phyloP scores from a whole-genome alignment of 495 filamentous ascomycete species.

The Penicillium canariense region DNA sequence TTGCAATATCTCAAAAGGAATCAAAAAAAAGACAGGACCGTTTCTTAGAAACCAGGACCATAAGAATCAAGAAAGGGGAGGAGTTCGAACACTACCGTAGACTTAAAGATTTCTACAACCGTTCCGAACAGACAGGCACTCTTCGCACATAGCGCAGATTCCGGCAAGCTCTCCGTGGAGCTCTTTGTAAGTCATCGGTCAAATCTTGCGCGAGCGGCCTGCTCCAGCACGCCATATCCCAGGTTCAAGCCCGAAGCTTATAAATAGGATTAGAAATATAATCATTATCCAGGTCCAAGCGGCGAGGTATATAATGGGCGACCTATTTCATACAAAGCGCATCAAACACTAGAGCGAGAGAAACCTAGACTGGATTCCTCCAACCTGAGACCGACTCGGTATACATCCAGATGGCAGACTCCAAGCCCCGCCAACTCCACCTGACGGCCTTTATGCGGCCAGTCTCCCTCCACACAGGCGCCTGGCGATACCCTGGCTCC shows the following conservation, averaged over 20 bases:
- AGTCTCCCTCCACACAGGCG: conserved; percentile 55
- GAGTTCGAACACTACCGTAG: too few relatives aligned
- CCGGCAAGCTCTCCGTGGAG: too few relatives aligned
- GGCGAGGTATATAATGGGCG: background rate
- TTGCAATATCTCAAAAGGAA: too few relatives aligned
- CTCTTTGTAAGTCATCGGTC: background rate
- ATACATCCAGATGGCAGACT: conserved; percentile 16
- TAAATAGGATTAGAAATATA: conserved; percentile 1
- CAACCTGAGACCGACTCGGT: background rate
- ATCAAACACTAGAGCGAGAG: too few relatives aligned
- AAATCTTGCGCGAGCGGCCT: background rate
- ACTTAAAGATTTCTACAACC: too few relatives aligned
- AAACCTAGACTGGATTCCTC: background rate
- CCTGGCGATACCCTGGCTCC: conserved; percentile 55
- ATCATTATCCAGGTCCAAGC: background rate
- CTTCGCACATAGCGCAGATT: too few relatives aligned
- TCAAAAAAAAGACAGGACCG: too few relatives aligned
- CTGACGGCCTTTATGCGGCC: conserved; percentile 61
- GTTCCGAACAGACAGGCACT: too few relatives aligned
- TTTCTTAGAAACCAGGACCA: too few relatives aligned
- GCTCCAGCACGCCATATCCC: background rate
- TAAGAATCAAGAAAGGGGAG: too few relatives aligned
- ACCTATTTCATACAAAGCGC: background rate
- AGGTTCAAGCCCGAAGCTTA: background rate
- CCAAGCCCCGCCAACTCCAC: conserved; percentile 37